Evolutionary conservation across 176 grass and related monocot genomes (phyloP), one percentile per base, ranked within the genome.

Genomic region (Dendrocalamus sinicus): DNA sequence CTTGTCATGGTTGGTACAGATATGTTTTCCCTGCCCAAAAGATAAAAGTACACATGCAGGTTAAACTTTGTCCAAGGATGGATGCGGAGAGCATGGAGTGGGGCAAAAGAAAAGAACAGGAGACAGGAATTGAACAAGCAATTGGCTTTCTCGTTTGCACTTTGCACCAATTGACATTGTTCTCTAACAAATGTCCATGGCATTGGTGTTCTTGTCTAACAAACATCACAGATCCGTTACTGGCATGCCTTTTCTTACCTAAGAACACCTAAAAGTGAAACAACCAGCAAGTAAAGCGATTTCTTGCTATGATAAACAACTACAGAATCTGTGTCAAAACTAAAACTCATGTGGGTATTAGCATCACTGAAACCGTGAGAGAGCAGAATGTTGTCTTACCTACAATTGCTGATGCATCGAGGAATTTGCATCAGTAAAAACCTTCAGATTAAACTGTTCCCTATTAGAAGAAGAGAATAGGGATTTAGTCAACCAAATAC

Each of bases 231-330:
- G 11, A 12, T 57, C 35, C 35, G 4, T 62, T 62, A 61, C 41
- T 65, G 75, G 23, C 70, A 28, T 76, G 70, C 4, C 48, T 88
- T 84, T 91, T 91, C 89, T 80, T 81, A 91, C 89, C 89, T 84
- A 88, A 45, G 15, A 85, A 50, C 81, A 88, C 81, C 89, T 91
- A 85, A 88, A 91, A 85, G 81, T 30, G 76, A 84, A 80, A 84
- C 63, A 80, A 41, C 35, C 35, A 19, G 62, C 75, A 85, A 84
- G 76, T n/a, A 61, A 78, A 80, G 30, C 37, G 22, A 47, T 91
- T 80, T 87, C 85, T 84, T 80, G 41, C 75, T 69, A 74, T 15
- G 53, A 77, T 70, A 55, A 77, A 88, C 85, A 79, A 45, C 50
- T 62, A 43, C 67, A 69, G 55, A 30, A 84, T 63, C 7, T 75